phyloP scores from a whole-genome alignment of 2,329 filamentous ascomycete species.

The Cadophora sp. region DNA sequence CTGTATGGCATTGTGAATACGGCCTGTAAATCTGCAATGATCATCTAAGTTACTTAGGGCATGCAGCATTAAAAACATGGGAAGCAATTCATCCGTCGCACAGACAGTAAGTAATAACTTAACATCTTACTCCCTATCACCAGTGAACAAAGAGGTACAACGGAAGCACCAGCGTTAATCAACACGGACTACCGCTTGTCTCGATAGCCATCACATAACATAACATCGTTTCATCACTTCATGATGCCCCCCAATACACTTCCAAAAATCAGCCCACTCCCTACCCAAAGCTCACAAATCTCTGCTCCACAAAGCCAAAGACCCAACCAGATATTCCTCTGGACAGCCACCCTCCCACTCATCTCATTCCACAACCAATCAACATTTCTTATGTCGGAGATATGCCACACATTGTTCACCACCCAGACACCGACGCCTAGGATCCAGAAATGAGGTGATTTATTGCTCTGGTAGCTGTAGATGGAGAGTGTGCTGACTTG shows the following conservation, averaged over 20 bases:
- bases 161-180: too few species aligned
- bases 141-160: too few species aligned
- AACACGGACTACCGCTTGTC: too few species aligned
- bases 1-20: too few species aligned
- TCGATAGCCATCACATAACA: too few species aligned
- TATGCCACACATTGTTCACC: constrained; percentile 14
- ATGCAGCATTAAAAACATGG: too few species aligned
- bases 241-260: background rate
- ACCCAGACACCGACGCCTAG: constrained; percentile 12
- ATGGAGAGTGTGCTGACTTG: constrained; percentile 13
- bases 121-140: too few species aligned
- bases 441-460: constrained; percentile 16
- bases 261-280: background rate
- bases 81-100: too few species aligned
- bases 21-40: too few species aligned
- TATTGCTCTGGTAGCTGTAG: constrained; percentile 10
- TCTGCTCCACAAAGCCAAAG: constrained; percentile 9
- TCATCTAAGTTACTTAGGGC: too few species aligned
- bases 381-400: constrained; percentile 8
- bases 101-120: too few species aligned
- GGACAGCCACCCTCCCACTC: constrained; percentile 1
- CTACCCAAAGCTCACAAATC: constrained; percentile 9
- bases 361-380: constrained; percentile 19
- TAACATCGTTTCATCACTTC: too few species aligned
- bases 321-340: constrained; percentile 14